phyloP scores from a whole-genome alignment of 2,329 filamentous ascomycete species.

The Aspergillus fumigatus region DNA sequence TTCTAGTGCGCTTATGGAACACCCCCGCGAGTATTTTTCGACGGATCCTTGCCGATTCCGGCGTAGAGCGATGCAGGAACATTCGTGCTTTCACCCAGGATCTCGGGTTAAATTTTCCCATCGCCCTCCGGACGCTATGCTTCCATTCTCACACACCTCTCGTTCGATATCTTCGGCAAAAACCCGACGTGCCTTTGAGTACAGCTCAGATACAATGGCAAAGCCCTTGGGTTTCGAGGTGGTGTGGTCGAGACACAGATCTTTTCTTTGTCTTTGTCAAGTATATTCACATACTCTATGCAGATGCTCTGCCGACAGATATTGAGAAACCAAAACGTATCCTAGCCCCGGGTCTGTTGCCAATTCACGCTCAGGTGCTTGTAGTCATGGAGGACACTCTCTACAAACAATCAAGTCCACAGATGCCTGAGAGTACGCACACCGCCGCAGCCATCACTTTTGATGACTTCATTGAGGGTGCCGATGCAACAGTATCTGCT shows the following conservation, averaged over 20 bases:
- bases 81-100: slow-evolving; percentile 55
- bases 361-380: slow-evolving; percentile 78
- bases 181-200: slow-evolving; percentile 62
- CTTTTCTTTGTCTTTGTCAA: slow-evolving; percentile 90
- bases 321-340: slow-evolving; percentile 53
- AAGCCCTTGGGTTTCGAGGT: slow-evolving; percentile 77
- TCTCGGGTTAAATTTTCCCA: slow-evolving; percentile 66
- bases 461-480: slow-evolving; percentile 59
- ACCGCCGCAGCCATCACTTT: slow-evolving; percentile 56
- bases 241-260: slow-evolving; percentile 83
- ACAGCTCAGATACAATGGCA: slow-evolving; percentile 76
- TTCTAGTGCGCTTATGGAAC: slow-evolving; percentile 77
- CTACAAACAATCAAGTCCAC: slow-evolving; percentile 59
- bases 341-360: slow-evolving; percentile 70
- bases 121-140: slow-evolving; percentile 56
- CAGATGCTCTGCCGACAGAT: slow-evolving; percentile 63
- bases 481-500: slow-evolving; percentile 63
- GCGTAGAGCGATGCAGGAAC: slow-evolving; percentile 52
- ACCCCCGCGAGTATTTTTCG: slow-evolving; percentile 65
- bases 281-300: slow-evolving; percentile 73
- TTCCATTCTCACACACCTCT: slow-evolving; percentile 60
- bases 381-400: slow-evolving; percentile 77
- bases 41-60: slow-evolving; percentile 66
- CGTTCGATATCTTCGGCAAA: slow-evolving; percentile 58
- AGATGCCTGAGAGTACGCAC: slow-evolving; percentile 43